Evolutionary conservation across 2,329 filamentous ascomycete genomes (phyloP).

Genomic region (Fusarium setosum): DNA sequence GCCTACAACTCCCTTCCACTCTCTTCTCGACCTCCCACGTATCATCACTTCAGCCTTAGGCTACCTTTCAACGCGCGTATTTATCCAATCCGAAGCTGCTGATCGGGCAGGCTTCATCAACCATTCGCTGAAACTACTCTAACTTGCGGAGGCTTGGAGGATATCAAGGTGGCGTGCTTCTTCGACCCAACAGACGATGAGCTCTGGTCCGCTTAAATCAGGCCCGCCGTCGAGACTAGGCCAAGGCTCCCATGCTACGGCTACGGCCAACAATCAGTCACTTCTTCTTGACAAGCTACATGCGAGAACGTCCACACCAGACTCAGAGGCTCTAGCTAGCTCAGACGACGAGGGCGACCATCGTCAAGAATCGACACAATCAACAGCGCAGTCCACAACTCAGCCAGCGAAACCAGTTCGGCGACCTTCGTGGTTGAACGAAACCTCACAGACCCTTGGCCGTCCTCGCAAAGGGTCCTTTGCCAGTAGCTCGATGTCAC

Average conservation of each 20-base stretch:
- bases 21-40: conserved; percentile 8
- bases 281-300: conserved; percentile 81
- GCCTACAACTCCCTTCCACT: conserved; percentile 19
- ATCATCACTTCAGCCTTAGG: neutral
- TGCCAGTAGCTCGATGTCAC: conserved; percentile 80
- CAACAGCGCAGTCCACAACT: conserved; percentile 44
- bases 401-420: conserved; percentile 73
- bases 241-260: conserved; percentile 56
- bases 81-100: neutral
- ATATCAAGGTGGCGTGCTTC: conserved; percentile 14
- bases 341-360: conserved; percentile 91
- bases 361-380: conserved; percentile 64
- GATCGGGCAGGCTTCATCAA: neutral
- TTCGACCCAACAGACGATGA: conserved; percentile 56
- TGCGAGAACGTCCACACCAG: conserved; percentile 86
- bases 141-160: conserved; percentile 12
- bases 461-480: conserved; percentile 82
- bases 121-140: neutral
- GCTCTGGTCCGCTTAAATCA: conserved; percentile 61
- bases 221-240: conserved; percentile 63
- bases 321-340: conserved; percentile 92
- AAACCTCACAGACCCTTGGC: conserved; percentile 73
- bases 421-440: conserved; percentile 87
- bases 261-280: conserved; percentile 69
- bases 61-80: neutral